Percentiles rank a stretch among this genome's conserved stretches.
These are phyloP conservation scores for Fragaria vesca DNA, from an alignment of 306 rosid genomes.

Conservation along the genomic window DNA sequence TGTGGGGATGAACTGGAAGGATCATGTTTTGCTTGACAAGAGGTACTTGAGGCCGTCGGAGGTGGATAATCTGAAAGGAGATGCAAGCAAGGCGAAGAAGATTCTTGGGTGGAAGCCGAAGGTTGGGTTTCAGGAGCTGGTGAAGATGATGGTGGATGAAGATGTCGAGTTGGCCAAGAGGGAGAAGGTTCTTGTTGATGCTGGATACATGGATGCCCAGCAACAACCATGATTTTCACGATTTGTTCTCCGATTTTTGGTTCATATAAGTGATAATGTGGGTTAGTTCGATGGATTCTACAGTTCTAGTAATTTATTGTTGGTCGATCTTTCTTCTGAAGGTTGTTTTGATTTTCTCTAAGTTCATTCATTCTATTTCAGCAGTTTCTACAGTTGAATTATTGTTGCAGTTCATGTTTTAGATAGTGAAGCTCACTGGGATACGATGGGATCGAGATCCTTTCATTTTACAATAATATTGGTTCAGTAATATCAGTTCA, in stretches of 20 bases:
- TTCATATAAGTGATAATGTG: constrained; percentile 12
- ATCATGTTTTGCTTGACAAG: constrained; percentile 83
- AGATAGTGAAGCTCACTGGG: background rate
- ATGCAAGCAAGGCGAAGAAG: constrained; percentile 72
- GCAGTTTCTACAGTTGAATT: constrained; percentile 2
- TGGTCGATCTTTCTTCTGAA: background rate
- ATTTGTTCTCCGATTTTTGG: background rate
- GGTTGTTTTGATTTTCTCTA: constrained; percentile 20
- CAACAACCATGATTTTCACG: constrained; percentile 67
- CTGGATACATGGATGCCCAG: constrained; percentile 97
- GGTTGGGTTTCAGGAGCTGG: constrained; percentile 79
- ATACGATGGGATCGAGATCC: constrained; percentile 14
- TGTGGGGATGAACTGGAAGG: constrained; percentile 83
- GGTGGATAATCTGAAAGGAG: constrained; percentile 92
- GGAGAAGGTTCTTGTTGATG: constrained; percentile 98
- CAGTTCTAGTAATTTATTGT: constrained; percentile 30
- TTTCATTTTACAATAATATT: background rate
- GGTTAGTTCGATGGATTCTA: constrained; percentile 14
- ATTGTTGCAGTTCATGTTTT: constrained; percentile 1
- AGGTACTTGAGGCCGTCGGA: constrained; percentile 85
- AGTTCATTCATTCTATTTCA: constrained; percentile 26
- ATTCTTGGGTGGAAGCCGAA: constrained; percentile 93
- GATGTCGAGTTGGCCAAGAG: constrained; percentile 83
- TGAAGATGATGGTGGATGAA: constrained; percentile 98
- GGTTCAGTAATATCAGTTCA: background rate